Percentiles rank a stretch among this genome's conserved stretches.
Evolutionary conservation across 768 basidiomycete genomes (phyloP).

Genomic region (Amanita thiersii): DNA sequence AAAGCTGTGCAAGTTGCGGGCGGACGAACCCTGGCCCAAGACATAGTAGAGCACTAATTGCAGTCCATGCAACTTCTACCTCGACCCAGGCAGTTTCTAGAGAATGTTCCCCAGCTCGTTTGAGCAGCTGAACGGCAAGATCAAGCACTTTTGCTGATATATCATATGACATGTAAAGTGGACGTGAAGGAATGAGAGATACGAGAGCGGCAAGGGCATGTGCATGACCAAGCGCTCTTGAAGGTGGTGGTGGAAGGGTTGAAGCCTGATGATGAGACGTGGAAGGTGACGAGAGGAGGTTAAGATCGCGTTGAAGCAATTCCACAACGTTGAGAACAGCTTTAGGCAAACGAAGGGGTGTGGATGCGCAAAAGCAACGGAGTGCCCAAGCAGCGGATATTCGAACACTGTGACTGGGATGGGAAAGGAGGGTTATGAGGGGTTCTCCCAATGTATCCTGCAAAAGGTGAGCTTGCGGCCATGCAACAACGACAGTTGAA

Average conservation of each 20-base stretch:
- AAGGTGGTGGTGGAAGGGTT: constrained; percentile 1
- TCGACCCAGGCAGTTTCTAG: constrained; percentile 74
- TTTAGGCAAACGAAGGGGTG: constrained; percentile 78
- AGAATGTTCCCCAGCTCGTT: constrained; percentile 87
- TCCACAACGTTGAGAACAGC: constrained; percentile 72
- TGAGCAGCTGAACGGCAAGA: constrained; percentile 83
- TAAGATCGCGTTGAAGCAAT: constrained; percentile 77
- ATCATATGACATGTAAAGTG: constrained; percentile 93
- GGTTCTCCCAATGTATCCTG: constrained; percentile 84
- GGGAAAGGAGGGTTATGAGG: constrained; percentile 73
- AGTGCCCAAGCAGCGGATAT: constrained; percentile 83
- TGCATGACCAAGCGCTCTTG: constrained; percentile 75
- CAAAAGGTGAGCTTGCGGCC: background rate
- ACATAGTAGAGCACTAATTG: constrained; percentile 84
- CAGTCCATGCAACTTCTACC: constrained; percentile 91
- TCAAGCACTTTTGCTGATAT: constrained; percentile 86
- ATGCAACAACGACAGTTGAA: constrained; percentile 9
- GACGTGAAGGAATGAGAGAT: constrained; percentile 76
- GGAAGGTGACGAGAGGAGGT: constrained; percentile 61
- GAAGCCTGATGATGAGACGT: constrained; percentile 12
- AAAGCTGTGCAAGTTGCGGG: constrained; percentile 85
- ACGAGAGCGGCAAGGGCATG: constrained; percentile 87
- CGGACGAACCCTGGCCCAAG: constrained; percentile 92
- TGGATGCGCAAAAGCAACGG: constrained; percentile 84
- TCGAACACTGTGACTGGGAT: constrained; percentile 84